Evolutionary conservation across 495 filamentous ascomycete genomes (phyloP), one percentile per base, ranked within the genome.

Genomic region (Antarctomyces pellizariae): DNA sequence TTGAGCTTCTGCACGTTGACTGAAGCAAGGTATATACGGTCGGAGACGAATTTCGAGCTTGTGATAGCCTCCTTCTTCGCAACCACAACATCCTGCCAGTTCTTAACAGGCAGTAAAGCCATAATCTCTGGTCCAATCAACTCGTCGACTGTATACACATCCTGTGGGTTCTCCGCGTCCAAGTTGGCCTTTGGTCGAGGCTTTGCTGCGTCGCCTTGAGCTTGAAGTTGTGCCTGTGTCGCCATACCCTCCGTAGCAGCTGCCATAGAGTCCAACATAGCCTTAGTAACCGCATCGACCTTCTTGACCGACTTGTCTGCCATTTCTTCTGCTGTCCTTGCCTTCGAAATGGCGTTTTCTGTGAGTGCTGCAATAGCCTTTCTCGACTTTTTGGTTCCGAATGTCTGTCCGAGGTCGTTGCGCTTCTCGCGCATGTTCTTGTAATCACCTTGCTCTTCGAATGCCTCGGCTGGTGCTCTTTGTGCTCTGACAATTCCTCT

Each of bases 321-420:
- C 25, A 31, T 28, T 28, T 15, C 35, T 52, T 50, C 22, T 59
- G 43, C 28, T 7, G 25, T 11, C 7, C 34, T 26, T 33, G 29
- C 28, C 19, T 48, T 47, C 10, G 46, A 39, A 33, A 90, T 78
- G 20, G 77, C 75, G 36, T 90, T 90, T 42, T 77, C 67, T 13
- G 75, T 71, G 26, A 74, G 52, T 17, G 71, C 68, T 14, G 62
- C 63, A 32, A 84, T 67, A 1, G 73, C 74, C 49, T 90, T 90
- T 56, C 75, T 74, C 2, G 89, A 69, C 52, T 89, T 89, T 54
- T 79, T 89, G 18, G 80, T 91, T 36, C 86, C 89, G 52, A 97
- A 97, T 25, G 72, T 69, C 39, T 78, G 64, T 34, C 80, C 86
- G 3, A 97, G 71, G 18, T 67, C 64, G 23, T 64, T 70, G 34